Base-by-base conservation (phyloP, 768 basidiomycete genomes). In the Termitomyces sp. region DNA sequence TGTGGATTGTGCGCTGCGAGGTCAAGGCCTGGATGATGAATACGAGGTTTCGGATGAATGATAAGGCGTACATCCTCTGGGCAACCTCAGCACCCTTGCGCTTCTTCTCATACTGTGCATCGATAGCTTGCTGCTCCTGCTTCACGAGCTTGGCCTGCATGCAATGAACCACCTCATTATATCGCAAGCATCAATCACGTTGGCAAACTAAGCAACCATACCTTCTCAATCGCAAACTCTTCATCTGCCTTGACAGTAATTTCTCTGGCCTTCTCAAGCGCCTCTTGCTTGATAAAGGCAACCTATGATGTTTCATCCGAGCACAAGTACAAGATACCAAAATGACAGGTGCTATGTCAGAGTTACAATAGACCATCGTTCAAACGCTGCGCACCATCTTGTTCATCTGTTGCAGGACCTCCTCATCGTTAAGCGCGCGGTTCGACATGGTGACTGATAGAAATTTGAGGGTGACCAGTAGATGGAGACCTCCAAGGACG, bases 161-260 rank as follows among this genome's bases (percentile, higher is more conserved):
- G 44, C 8, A 32, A 30, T 27, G 16, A 22, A 39, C 22, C 18
- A 47, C 20, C 7, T 37, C 27, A 27, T 43, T 44, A 32, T 7
- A 54, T 50, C 32, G 50, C 18, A 8, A 24, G 18, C 8, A 16
- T n/a, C 22, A 45, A 26, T 39, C n/a, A n/a, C n/a, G n/a, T n/a
- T n/a, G n/a, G 56, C 30, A 54, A 22, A 34, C 16, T n/a, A 12
- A n/a, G 3, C 40, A 39, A 26, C 14, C 5, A 7, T 39, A 87
- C 95, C 84, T 99, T 99, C 73, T 99, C 97, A 64, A 99, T 98
- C 20, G 96, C 91, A 69, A 98, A 98, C 76, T 99, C 96, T 72
- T 98, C 95, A 61, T 99, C 95, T 0, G 97, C 96, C 73, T 99
- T 99, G 59, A 98, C 93, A 62, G 83, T 88, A 60, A 99, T 95